A percentile compares a stretch with the other conserved stretches of the same genome.
phyloP scores from a whole-genome alignment of 2,329 filamentous ascomycete species.

The Hortaea sp. region DNA sequence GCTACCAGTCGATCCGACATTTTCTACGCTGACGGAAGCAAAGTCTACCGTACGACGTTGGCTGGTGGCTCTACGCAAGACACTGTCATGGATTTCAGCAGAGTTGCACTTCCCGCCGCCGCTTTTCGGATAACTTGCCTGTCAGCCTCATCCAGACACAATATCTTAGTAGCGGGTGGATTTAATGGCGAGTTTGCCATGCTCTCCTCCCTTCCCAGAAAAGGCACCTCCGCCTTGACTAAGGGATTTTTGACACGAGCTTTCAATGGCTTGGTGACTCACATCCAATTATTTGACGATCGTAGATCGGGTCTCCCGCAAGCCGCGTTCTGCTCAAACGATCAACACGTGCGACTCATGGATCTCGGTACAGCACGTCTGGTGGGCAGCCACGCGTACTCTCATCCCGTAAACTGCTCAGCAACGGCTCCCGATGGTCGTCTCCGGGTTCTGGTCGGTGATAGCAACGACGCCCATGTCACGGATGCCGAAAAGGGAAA shows the following conservation, averaged over 20 bases:
- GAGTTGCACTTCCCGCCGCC: slow-evolving; percentile 27
- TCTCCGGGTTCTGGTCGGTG: slow-evolving; percentile 63
- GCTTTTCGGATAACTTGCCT: slow-evolving; percentile 44
- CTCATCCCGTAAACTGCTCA: slow-evolving; percentile 60
- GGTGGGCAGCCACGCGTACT: slow-evolving; percentile 45
- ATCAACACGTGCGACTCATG: slow-evolving; percentile 43
- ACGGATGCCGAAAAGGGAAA: slow-evolving; percentile 51
- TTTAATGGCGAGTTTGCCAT: slow-evolving; percentile 50
- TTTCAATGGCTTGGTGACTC: slow-evolving; percentile 47
- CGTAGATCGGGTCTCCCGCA: slow-evolving; percentile 38
- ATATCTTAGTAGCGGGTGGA: slow-evolving; percentile 45
- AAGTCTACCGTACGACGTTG: slow-evolving; percentile 40
- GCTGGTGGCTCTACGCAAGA: slow-evolving; percentile 33
- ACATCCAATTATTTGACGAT: slow-evolving; percentile 43
- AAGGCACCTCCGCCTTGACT: slow-evolving; percentile 24
- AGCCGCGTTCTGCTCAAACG: slow-evolving; percentile 49
- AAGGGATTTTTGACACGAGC: slow-evolving; percentile 40
- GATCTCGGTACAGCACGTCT: slow-evolving; percentile 50
- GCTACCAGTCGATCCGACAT: slow-evolving; percentile 45
- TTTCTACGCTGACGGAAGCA: slow-evolving; percentile 41
- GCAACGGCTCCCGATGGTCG: slow-evolving; percentile 62
- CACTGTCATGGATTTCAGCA: slow-evolving; percentile 39
- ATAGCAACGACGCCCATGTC: slow-evolving; percentile 55
- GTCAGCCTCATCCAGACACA: slow-evolving; percentile 30
- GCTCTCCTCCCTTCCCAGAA: slow-evolving; percentile 12